phyloP scores from a whole-genome alignment of 1,139 yeast genomes.

The Yamadazyma jaroonii region DNA sequence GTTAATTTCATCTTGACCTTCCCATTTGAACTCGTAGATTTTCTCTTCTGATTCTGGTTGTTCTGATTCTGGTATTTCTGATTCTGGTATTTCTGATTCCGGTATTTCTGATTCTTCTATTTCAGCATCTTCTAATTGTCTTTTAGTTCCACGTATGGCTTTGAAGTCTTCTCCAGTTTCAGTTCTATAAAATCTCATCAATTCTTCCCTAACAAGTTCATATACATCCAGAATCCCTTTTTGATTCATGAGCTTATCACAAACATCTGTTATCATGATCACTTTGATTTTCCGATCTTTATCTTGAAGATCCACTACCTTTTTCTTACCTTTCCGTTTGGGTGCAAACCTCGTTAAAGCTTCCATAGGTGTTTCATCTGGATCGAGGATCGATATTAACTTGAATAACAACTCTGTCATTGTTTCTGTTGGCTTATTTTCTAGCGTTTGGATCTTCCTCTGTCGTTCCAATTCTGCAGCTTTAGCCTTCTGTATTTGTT shows the following conservation, averaged over 20 bases:
- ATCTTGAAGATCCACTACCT: conserved; percentile 15
- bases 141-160: conserved; percentile 20
- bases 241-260: conserved; percentile 43
- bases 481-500: conserved; percentile 51
- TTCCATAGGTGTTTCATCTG: conserved; percentile 66
- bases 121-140: conserved; percentile 14
- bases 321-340: conserved; percentile 18
- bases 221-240: conserved; percentile 45
- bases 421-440: conserved; percentile 5
- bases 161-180: conserved; percentile 47
- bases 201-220: conserved; percentile 57
- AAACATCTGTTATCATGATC: conserved; percentile 45
- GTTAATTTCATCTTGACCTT: conserved; percentile 42
- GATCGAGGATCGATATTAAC: conserved; percentile 46
- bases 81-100: conserved; percentile 12
- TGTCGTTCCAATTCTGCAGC: conserved; percentile 34
- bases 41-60: conserved; percentile 22
- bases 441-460: background rate
- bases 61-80: background rate
- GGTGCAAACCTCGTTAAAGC: conserved; percentile 48
- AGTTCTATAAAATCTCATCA: conserved; percentile 48
- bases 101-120: conserved; percentile 10
- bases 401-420: conserved; percentile 26
- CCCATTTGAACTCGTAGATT: conserved; percentile 68
- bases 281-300: conserved; percentile 25